phyloP scores from a whole-genome alignment of 768 basidiomycete species.

The Cystobasidium tubakii region DNA sequence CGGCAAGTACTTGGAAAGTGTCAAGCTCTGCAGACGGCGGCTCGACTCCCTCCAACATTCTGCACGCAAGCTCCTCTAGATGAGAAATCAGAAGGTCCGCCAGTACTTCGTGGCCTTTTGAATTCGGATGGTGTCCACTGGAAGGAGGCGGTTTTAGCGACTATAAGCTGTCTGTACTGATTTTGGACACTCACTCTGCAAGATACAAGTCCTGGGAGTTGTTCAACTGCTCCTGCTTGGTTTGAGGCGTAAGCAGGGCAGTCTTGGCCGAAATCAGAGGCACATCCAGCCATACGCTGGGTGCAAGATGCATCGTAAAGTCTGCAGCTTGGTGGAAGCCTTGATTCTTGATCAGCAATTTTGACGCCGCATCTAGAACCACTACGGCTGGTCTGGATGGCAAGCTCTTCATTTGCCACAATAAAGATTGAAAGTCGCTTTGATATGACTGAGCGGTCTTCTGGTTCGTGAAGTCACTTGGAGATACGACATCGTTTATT shows the following conservation, averaged over 20 bases:
- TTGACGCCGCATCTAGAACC: background rate
- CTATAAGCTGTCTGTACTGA: too few relatives aligned
- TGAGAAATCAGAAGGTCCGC: background rate
- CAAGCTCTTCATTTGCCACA: conserved; percentile 2
- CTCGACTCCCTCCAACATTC: background rate
- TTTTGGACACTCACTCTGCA: background rate
- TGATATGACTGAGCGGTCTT: background rate
- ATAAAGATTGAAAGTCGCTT: background rate
- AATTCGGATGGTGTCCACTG: conserved; percentile 9
- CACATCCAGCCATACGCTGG: conserved; percentile 6
- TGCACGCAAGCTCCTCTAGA: background rate
- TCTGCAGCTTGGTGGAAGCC: background rate
- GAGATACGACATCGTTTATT: background rate
- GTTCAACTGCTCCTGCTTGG: background rate
- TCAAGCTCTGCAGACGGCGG: background rate
- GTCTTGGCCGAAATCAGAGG: background rate
- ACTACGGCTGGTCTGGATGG: background rate
- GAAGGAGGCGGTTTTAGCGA: background rate
- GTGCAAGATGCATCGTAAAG: background rate
- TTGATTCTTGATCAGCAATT: background rate
- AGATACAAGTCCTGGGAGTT: background rate
- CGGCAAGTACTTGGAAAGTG: background rate
- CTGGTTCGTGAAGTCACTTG: background rate
- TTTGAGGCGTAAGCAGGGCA: background rate
- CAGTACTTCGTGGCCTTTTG: background rate